phyloP scores from a whole-genome alignment of 225 moss, liverwort and hornwort species.

The Thuidium tamariscinum region DNA sequence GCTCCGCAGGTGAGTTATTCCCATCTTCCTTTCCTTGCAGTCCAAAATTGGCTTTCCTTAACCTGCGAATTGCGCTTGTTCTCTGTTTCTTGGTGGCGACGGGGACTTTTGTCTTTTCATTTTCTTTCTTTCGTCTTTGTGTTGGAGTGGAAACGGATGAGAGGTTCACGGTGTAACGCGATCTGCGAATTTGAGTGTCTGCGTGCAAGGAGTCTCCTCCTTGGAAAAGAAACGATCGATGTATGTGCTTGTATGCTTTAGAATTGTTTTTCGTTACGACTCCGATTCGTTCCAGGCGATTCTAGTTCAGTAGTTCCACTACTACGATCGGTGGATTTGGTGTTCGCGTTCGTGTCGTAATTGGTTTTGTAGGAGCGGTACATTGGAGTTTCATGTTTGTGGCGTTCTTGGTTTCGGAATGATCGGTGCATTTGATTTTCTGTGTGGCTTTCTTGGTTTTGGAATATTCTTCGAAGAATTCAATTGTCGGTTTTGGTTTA shows the following conservation, averaged over 20 bases:
- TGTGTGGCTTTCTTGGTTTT: background rate
- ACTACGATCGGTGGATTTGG: background rate
- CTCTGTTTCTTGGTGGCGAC: background rate
- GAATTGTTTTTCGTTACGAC: background rate
- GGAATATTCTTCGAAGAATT: background rate
- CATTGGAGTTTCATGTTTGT: background rate
- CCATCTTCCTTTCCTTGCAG: background rate
- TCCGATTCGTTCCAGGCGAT: background rate
- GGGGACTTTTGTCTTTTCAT: background rate
- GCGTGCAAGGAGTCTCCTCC: background rate
- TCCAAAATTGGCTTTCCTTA: background rate
- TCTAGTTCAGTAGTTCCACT: background rate
- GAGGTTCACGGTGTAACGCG: background rate
- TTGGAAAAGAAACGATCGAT: background rate
- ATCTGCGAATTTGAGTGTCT: background rate
- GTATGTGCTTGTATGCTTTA: background rate
- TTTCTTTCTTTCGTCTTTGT: background rate
- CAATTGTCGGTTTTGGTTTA: background rate
- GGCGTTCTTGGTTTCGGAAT: background rate
- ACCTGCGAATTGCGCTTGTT: background rate
- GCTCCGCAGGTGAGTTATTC: background rate
- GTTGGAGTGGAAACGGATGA: background rate
- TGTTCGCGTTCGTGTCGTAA: background rate
- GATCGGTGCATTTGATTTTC: background rate
- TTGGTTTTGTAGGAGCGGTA: background rate